A percentile compares a stretch with the other conserved stretches of the same genome.
Conservation (phyloP, 2,329 filamentous ascomycete species). For the Alternaria burnsii region DNA sequence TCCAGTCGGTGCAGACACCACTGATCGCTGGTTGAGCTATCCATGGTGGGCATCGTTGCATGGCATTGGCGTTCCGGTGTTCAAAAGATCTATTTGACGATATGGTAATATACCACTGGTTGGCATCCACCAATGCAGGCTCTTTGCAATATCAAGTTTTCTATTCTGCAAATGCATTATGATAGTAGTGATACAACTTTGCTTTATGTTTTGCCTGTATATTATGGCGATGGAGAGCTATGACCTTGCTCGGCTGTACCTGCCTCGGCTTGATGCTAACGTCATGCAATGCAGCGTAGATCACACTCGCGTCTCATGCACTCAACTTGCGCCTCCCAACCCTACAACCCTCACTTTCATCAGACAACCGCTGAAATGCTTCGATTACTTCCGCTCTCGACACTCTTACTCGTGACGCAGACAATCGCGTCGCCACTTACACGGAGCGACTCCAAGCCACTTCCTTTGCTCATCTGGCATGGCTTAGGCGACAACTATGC, state of each 20-base stretch:
- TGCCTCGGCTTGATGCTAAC: slow-evolving; percentile 26
- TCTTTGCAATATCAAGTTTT: neutral
- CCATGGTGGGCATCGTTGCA: slow-evolving; percentile 8
- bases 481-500: slow-evolving; percentile 80
- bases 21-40: slow-evolving; percentile 31
- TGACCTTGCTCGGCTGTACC: slow-evolving; percentile 21
- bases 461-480: slow-evolving; percentile 96
- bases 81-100: slow-evolving; percentile 28
- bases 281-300: slow-evolving; percentile 28
- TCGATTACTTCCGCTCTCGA: slow-evolving; percentile 31
- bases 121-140: slow-evolving; percentile 1
- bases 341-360: slow-evolving; percentile 9
- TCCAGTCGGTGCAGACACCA: slow-evolving; percentile 54
- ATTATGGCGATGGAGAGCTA: neutral
- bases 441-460: slow-evolving; percentile 48
- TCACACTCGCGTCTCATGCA: slow-evolving; percentile 13
- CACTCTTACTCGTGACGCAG: slow-evolving; percentile 29
- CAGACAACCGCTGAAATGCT: slow-evolving; percentile 25
- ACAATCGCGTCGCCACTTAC: slow-evolving; percentile 25
- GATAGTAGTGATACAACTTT: neutral
- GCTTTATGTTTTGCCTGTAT: neutral
- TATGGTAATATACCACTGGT: slow-evolving; percentile 26
- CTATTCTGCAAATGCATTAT: neutral
- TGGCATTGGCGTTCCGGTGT: slow-evolving; percentile 30
- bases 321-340: slow-evolving; percentile 21